phyloP scores from a whole-genome alignment of 148 eudicot species.

The Cornus kousa region DNA sequence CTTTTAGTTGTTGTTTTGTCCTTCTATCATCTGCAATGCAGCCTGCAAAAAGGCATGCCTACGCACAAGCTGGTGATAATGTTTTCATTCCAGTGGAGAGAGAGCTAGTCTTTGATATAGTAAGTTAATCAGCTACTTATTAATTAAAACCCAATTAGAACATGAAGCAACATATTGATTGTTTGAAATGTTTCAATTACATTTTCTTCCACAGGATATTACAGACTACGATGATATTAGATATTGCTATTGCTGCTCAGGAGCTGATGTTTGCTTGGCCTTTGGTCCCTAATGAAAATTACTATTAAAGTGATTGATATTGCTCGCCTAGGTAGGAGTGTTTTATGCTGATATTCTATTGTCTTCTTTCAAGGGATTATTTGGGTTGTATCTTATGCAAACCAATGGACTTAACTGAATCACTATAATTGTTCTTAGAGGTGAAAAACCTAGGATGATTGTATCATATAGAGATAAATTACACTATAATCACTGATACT shows the following conservation, averaged over 20 bases:
- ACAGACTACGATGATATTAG: constrained; percentile 92
- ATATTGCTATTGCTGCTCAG: constrained; percentile 86
- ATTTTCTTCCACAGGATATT: constrained; percentile 59
- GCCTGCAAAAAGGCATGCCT: constrained; percentile 90
- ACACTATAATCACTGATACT: too few species aligned
- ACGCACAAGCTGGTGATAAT: constrained; percentile 72
- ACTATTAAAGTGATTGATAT: constrained; percentile 88
- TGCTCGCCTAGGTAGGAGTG: constrained; percentile 74
- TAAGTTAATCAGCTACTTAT: constrained; percentile 34
- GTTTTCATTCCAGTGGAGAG: constrained; percentile 84
- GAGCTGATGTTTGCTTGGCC: constrained; percentile 84
- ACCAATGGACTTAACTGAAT: too few species aligned
- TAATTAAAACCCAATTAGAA: not conserved
- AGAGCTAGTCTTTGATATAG: constrained; percentile 93
- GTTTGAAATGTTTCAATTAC: constrained; percentile 13
- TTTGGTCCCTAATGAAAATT: constrained; percentile 96
- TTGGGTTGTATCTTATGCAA: too few species aligned
- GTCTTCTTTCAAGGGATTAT: too few species aligned
- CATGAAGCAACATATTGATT: not conserved
- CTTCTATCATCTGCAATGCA: constrained; percentile 30
- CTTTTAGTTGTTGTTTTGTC: too few species aligned
- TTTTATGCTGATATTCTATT: not conserved
- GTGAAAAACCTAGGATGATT: not conserved
- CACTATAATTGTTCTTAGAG: too few species aligned
- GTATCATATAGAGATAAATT: not conserved